Base-by-base conservation (phyloP, 192 early-diverging fungal species). In the Diversispora eburnea region DNA sequence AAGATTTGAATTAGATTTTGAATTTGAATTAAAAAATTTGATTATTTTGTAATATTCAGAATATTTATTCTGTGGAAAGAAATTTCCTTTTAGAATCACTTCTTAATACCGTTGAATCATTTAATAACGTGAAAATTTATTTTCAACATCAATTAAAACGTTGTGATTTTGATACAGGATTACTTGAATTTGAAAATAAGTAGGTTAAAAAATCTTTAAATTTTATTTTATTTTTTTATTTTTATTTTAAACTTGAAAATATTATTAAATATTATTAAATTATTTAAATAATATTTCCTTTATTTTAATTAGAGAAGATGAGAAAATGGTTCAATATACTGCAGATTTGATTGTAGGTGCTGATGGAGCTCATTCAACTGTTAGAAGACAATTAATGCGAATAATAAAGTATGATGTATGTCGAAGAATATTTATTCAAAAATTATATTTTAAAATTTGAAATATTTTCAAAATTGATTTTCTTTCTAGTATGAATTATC, bases 51-150 rank as follows among this genome's bases (percentile, higher is more conserved):
- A 8, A 8, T 46, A 3, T 54, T 42, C 70, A 94, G 88, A 90
- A 90, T 79, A 99, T 96, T 77, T 95, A 99, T 87, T 95, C 95
- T 46, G 89, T 97, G 0, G 95, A 95, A 76, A 85, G 97, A 48
- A 90, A 90, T 63, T 77, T 82, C 54, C 84, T 97, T 57, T 96
- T 96, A 78, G 85, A 90, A 77, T 81, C 89, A 41, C 84, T 99
- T 41, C 86, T 99, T 61, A 86, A 86, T 55, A 86, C 83, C 47
- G 93, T 91, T 1, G 90, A 91, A 63, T 75, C 81, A 49, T 84
- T 87, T 63, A 63, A 75, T 6, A 88, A 90, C 70, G 92, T 96
- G 19, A 83, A 79, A 3, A 67, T 99, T 39, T 79, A 90, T 79
- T 99, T 99, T 75, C 73, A 89, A 67, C 85, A 92, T 78, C 82